Evolutionary conservation across 441 rosid species (phyloP).

Genomic region (Pelargonium citronellum): DNA sequence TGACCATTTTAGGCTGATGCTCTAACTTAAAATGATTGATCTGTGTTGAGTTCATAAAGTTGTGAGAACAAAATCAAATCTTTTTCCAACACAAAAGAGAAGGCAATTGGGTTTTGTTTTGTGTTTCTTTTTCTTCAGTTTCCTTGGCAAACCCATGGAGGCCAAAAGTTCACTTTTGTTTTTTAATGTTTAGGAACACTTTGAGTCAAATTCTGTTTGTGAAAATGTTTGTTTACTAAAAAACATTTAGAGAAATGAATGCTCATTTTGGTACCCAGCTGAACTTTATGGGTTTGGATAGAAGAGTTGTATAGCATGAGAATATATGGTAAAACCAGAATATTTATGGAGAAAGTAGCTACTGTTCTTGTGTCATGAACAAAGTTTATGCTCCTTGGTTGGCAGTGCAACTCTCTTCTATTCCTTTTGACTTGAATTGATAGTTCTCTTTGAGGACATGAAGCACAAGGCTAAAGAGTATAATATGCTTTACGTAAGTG

Average conservation of each 20-base stretch:
- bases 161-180: not conserved
- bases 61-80: not conserved
- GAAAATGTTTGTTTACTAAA: not conserved
- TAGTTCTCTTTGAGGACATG: not conserved
- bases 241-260: not conserved
- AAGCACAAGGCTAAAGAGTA: constrained; percentile 1
- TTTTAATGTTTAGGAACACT: not conserved
- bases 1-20: too few species aligned
- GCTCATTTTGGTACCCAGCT: not conserved
- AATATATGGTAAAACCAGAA: not conserved
- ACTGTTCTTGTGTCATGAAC: not conserved
- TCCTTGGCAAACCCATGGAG: not conserved
- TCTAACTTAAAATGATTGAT: not conserved
- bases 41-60: not conserved
- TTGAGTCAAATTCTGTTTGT: not conserved
- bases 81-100: not conserved
- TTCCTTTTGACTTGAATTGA: not conserved
- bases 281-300: not conserved
- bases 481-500: not conserved
- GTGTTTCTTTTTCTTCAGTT: not conserved
- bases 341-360: not conserved
- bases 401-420: not conserved
- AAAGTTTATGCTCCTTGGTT: not conserved
- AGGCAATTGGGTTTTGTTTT: not conserved
- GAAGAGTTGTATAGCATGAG: not conserved